These are phyloP conservation scores for Pythium biforme DNA, from an alignment of 352 stramenopile species.

Conservation along the genomic window DNA sequence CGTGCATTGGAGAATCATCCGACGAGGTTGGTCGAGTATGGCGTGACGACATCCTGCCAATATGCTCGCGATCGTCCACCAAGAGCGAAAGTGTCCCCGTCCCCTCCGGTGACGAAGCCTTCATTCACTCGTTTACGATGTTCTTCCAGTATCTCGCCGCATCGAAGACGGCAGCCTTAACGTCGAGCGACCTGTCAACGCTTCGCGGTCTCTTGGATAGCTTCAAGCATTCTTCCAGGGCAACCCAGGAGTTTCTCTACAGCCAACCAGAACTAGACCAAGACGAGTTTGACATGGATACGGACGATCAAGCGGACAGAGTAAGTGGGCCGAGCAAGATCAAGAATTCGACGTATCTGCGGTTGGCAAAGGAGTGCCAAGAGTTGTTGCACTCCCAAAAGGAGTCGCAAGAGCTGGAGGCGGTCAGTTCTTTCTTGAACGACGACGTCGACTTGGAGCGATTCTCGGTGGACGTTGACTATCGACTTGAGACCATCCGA, in stretches of 20 bases:
- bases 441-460: constrained; percentile 52
- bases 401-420: constrained; percentile 56
- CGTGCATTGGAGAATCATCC: constrained; percentile 1
- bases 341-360: constrained; percentile 1
- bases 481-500: constrained; percentile 49
- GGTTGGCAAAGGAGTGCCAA: constrained; percentile 48
- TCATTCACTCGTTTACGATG: constrained; percentile 8
- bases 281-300: background rate
- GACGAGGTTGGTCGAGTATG: constrained; percentile 39
- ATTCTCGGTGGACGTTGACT: constrained; percentile 49
- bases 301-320: background rate
- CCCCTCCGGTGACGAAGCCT: background rate
- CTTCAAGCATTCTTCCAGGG: constrained; percentile 6
- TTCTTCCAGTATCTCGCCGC: constrained; percentile 14
- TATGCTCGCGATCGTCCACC: constrained; percentile 12
- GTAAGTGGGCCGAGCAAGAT: background rate
- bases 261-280: background rate
- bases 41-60: constrained; percentile 31
- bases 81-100: background rate
- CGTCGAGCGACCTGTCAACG: background rate
- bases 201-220: background rate
- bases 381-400: constrained; percentile 49
- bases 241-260: constrained; percentile 1
- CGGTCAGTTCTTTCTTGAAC: constrained; percentile 63
- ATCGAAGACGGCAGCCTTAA: background rate